Conservation (phyloP, 1,139 yeast species). For the Magnusiomyces magnusii region DNA sequence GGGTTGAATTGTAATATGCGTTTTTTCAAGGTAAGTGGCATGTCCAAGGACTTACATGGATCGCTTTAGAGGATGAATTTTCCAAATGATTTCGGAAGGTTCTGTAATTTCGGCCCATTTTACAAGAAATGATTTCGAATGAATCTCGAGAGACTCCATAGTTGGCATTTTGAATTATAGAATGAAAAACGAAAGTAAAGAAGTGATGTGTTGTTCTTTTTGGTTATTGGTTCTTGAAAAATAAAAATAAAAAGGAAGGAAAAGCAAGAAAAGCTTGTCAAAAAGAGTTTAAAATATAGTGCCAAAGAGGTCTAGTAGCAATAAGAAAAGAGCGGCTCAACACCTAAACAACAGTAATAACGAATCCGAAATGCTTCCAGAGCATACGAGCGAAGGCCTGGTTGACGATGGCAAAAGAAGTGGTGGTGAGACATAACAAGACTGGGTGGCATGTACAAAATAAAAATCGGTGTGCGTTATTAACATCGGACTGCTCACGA, state of each 20-base stretch:
- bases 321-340: no score
- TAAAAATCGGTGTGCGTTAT: no score
- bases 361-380: background rate
- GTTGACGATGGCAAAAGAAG: background rate
- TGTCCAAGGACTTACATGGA: conserved; percentile 41
- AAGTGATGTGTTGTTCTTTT: background rate
- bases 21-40: no score
- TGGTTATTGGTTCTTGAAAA: background rate
- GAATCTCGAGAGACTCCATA: conserved; percentile 86
- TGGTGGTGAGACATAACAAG: background rate
- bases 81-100: conserved; percentile 63
- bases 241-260: no score
- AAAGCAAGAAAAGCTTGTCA: no score
- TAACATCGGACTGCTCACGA: no score
- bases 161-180: background rate
- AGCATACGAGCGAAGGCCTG: background rate
- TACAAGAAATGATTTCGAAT: conserved; percentile 78
- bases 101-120: conserved; percentile 83
- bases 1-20: no score
- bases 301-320: no score
- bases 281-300: no score
- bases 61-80: conserved; percentile 72
- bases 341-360: background rate
- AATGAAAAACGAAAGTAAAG: background rate
- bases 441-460: no score